Conservation (phyloP, 805 yeast species). For the Candida succiphila region DNA sequence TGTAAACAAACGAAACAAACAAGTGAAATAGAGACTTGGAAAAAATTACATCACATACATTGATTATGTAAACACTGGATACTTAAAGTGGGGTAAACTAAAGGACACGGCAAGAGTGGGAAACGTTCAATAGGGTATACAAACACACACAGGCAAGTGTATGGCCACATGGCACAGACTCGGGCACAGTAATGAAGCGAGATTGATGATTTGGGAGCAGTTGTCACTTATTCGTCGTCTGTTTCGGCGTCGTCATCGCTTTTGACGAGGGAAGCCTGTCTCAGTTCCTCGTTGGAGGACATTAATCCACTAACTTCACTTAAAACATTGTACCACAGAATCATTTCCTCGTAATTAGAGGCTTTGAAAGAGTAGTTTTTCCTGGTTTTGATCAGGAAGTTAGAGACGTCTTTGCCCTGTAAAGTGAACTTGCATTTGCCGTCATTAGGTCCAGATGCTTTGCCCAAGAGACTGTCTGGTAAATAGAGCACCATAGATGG, state of each 20-base stretch:
- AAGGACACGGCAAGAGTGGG: too few species aligned
- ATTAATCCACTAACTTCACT: conserved; percentile 18
- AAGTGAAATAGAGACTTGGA: too few species aligned
- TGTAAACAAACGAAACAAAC: too few species aligned
- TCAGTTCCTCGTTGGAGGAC: conserved; percentile 2
- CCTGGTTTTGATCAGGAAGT: conserved; percentile 16
- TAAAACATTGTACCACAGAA: conserved; percentile 34
- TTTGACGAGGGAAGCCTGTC: conserved; percentile 1
- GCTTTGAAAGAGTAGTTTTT: conserved; percentile 30
- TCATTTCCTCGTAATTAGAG: conserved; percentile 31
- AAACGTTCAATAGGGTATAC: too few species aligned
- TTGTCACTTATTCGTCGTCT: conserved; percentile 1
- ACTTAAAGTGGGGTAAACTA: too few species aligned
- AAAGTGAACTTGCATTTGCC: conserved; percentile 30
- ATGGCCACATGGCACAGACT: too few species aligned
- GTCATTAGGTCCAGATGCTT: conserved; percentile 17
- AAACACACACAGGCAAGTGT: too few species aligned
- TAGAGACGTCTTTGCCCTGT: conserved; percentile 32
- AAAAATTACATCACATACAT: too few species aligned
- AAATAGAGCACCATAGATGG: conserved; percentile 1
- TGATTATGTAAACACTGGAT: too few species aligned
- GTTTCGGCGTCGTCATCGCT: conserved; percentile 1
- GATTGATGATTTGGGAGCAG: too few species aligned
- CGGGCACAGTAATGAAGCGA: too few species aligned
- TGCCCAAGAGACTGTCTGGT: conserved; percentile 23